Conservation (phyloP, 78 protist genomes). For the Dictyostelium brefeldianum region DNA sequence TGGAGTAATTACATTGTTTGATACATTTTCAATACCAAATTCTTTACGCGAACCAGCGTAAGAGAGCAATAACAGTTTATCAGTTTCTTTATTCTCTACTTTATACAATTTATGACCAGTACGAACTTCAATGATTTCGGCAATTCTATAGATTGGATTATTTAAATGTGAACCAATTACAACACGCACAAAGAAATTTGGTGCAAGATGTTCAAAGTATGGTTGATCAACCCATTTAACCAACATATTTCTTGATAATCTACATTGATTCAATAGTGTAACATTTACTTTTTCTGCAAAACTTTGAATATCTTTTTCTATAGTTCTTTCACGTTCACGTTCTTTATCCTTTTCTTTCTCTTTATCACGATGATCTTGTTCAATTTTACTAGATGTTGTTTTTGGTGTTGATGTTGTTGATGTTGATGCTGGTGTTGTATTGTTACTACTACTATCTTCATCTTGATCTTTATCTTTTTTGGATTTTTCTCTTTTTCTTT, state of each 20-base stretch:
- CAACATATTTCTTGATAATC: constrained; percentile 63
- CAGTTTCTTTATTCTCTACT: constrained; percentile 60
- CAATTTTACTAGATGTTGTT: background rate
- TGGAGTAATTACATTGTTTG: constrained; percentile 53
- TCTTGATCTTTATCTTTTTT: background rate
- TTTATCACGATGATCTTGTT: constrained; percentile 9
- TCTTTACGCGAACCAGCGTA: constrained; percentile 63
- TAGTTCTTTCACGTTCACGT: constrained; percentile 37
- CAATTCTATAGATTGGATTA: constrained; percentile 66
- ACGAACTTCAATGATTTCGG: constrained; percentile 6
- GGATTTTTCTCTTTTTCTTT: constrained; percentile 45
- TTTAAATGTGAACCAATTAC: constrained; percentile 50
- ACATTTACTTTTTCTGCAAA: background rate
- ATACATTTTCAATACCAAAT: constrained; percentile 55
- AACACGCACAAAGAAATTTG: constrained; percentile 54
- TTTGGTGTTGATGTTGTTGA: background rate
- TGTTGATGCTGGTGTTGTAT: background rate
- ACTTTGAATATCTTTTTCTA: constrained; percentile 11
- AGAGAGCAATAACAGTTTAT: background rate
- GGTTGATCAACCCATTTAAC: constrained; percentile 79
- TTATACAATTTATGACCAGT: constrained; percentile 34
- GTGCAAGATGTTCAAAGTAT: constrained; percentile 54
- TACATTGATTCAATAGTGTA: constrained; percentile 26
- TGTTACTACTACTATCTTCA: background rate
- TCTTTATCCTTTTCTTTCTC: constrained; percentile 17